These are phyloP conservation scores for Sugiyamaella xylanicola DNA, from an alignment of 1,139 yeast species.

Conservation along the genomic window DNA sequence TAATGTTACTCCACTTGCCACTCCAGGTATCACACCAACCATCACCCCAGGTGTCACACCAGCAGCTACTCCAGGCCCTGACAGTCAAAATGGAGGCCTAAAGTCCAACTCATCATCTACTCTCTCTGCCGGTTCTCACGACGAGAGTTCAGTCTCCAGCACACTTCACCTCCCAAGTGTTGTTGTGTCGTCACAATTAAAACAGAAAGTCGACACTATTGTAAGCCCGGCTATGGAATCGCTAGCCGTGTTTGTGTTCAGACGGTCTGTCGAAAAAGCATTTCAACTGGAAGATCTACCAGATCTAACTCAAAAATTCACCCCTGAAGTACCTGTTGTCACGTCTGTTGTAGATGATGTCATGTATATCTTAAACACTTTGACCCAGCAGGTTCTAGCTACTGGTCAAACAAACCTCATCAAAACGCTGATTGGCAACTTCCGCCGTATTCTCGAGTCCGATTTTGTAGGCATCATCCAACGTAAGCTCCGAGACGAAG, in stretches of 20 bases:
- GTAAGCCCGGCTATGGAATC: slow-evolving; percentile 65
- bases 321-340: slow-evolving; percentile 61
- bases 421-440: slow-evolving; percentile 52
- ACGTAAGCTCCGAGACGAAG: slow-evolving; percentile 56
- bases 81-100: too few relatives aligned
- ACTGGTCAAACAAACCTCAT: slow-evolving; percentile 57
- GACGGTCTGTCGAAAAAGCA: slow-evolving; percentile 81
- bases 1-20: neutral
- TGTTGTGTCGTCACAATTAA: slow-evolving; percentile 60
- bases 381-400: slow-evolving; percentile 59
- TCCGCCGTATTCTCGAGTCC: slow-evolving; percentile 50
- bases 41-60: neutral
- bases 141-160: neutral
- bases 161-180: slow-evolving; percentile 43
- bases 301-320: slow-evolving; percentile 38
- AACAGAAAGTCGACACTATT: slow-evolving; percentile 56
- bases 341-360: slow-evolving; percentile 89
- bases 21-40: neutral
- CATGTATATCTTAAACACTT: slow-evolving; percentile 68
- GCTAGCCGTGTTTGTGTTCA: slow-evolving; percentile 65
- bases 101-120: too few relatives aligned
- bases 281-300: slow-evolving; percentile 79
- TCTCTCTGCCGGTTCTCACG: too few relatives aligned
- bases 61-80: neutral
- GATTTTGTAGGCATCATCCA: slow-evolving; percentile 52